Percentiles rank a stretch among this genome's conserved stretches.
Conservation (phyloP, 345 rosid genomes). For the Erucastrum elatum region DNA sequence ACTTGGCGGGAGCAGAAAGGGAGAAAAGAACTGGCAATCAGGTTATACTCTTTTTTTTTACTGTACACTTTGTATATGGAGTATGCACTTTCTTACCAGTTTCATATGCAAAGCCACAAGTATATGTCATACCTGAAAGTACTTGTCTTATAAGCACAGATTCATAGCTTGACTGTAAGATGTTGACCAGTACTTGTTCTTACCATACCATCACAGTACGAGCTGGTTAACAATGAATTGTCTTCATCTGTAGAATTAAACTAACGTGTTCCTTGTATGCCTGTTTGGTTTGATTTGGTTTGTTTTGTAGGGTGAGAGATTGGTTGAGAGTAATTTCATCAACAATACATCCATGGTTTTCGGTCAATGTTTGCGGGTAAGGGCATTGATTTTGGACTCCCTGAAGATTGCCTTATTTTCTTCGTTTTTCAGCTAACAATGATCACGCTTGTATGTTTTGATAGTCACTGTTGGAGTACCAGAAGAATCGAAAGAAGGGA, state of each 20-base stretch:
- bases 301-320: slow-evolving; percentile 76
- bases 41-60: slow-evolving; percentile 40
- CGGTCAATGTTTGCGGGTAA: slow-evolving; percentile 82
- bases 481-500: slow-evolving; percentile 81
- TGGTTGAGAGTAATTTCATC: slow-evolving; percentile 90
- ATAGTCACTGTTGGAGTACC: slow-evolving; percentile 87
- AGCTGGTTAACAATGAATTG: not conserved
- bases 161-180: slow-evolving; percentile 15
- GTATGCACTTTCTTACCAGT: not conserved
- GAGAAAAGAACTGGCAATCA: slow-evolving; percentile 92
- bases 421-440: not conserved
- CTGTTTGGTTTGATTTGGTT: not conserved
- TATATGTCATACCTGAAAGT: slow-evolving; percentile 9
- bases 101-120: slow-evolving; percentile 13
- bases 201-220: slow-evolving; percentile 21
- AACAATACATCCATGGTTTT: slow-evolving; percentile 96
- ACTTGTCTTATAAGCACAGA: not conserved
- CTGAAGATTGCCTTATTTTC: not conserved
- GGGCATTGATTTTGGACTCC: slow-evolving; percentile 39
- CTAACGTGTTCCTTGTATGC: not conserved
- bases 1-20: slow-evolving; percentile 97
- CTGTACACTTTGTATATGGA: not conserved
- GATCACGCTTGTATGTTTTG: slow-evolving; percentile 20
- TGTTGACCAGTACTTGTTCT: slow-evolving; percentile 8
- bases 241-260: not conserved